Conservation (phyloP, 2,329 filamentous ascomycete genomes). For the Decorospora gaudefroyi region DNA sequence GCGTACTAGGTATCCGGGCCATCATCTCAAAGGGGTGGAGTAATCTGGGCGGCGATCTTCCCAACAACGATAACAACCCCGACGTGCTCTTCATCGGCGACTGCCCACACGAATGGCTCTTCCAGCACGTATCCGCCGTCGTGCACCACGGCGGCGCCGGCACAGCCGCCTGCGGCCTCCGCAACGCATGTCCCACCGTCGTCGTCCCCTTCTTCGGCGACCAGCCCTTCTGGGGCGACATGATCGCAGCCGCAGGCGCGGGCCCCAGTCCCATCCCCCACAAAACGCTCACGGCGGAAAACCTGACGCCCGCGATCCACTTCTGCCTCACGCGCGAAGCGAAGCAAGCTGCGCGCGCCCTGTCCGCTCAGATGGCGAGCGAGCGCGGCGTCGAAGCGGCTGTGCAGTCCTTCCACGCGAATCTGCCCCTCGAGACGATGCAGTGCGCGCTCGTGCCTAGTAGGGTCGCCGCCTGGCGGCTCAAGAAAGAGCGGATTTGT, state of each 20-base stretch:
- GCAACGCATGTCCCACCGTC: constrained; percentile 74
- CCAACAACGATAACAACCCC: constrained; percentile 23
- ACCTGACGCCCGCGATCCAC: constrained; percentile 31
- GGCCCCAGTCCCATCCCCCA: constrained; percentile 35
- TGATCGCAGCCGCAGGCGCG: constrained; percentile 39
- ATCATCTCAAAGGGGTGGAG: constrained; percentile 12
- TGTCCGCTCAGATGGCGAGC: constrained; percentile 29
- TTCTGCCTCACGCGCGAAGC: constrained; percentile 28
- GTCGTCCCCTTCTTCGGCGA: constrained; percentile 73
- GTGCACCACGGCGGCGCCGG: constrained; percentile 85
- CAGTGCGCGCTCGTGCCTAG: constrained; percentile 28
- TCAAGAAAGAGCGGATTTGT: constrained; percentile 21
- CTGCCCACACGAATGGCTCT: constrained; percentile 84
- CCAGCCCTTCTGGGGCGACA: constrained; percentile 44
- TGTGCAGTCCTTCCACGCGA: constrained; percentile 35
- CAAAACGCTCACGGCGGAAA: constrained; percentile 33
- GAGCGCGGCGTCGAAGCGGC: constrained; percentile 33
- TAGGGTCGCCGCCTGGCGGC: constrained; percentile 30
- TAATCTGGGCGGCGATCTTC: constrained; percentile 16
- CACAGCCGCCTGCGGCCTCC: constrained; percentile 81
- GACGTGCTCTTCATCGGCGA: constrained; percentile 64
- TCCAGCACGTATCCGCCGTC: constrained; percentile 75
- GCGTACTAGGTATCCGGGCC: constrained; percentile 64
- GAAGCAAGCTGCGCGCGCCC: constrained; percentile 17
- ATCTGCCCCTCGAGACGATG: constrained; percentile 32